Evolutionary conservation across 306 rosid species (phyloP).

Genomic region (Luffa acutangula): DNA sequence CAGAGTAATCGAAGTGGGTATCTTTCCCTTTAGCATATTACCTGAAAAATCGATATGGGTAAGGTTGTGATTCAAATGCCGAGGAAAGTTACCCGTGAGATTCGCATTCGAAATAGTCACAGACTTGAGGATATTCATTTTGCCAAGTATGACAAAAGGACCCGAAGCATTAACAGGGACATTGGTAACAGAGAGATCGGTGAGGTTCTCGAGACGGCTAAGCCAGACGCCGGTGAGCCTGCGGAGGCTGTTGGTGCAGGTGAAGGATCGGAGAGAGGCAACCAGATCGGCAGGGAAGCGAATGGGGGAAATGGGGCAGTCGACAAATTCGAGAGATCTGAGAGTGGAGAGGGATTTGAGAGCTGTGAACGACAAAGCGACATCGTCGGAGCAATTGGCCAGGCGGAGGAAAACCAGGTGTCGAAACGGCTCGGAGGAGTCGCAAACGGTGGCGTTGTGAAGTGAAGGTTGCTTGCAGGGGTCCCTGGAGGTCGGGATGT

Average conservation of each 20-base stretch:
- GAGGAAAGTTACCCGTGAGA: slow-evolving; percentile 66
- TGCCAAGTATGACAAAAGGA: slow-evolving; percentile 67
- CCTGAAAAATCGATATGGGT: slow-evolving; percentile 70
- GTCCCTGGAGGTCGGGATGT: slow-evolving; percentile 66
- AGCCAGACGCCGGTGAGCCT: slow-evolving; percentile 77
- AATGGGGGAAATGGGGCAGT: slow-evolving; percentile 80
- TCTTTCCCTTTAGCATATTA: slow-evolving; percentile 47
- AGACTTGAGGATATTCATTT: slow-evolving; percentile 50
- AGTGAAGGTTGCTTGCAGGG: slow-evolving; percentile 54
- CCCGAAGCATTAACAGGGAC: slow-evolving; percentile 49
- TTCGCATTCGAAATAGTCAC: slow-evolving; percentile 58
- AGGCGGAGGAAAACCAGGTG: slow-evolving; percentile 65
- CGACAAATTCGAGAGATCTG: slow-evolving; percentile 40
- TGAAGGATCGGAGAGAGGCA: slow-evolving; percentile 56
- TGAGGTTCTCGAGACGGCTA: slow-evolving; percentile 56
- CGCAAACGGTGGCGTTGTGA: slow-evolving; percentile 62
- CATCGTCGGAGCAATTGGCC: slow-evolving; percentile 62
- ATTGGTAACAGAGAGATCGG: slow-evolving; percentile 58
- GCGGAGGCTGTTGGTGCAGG: slow-evolving; percentile 42
- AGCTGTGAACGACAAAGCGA: slow-evolving; percentile 75
- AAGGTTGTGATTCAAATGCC: slow-evolving; percentile 45
- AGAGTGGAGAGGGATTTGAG: slow-evolving; percentile 80
- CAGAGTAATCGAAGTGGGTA: slow-evolving; percentile 48
- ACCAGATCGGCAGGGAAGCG: slow-evolving; percentile 65
- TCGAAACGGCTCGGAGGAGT: slow-evolving; percentile 63